Percentiles rank a stretch among this genome's conserved stretches.
These are phyloP conservation scores for Dimocarpus longan DNA, from an alignment of 345 rosid species.

Conservation along the genomic window DNA sequence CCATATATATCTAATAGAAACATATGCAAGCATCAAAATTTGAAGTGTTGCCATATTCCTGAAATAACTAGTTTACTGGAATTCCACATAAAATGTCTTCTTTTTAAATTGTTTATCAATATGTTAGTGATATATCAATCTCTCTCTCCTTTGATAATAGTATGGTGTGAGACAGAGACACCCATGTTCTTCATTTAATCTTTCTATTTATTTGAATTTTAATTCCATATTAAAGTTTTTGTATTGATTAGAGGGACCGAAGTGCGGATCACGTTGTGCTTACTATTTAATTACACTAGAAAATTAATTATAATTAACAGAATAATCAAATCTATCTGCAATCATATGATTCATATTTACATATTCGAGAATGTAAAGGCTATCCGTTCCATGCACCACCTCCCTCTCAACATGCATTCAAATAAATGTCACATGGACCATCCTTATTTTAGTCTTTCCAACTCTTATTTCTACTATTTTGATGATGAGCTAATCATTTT, in stretches of 20 bases:
- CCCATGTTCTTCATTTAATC: not conserved
- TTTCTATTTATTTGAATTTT: not conserved
- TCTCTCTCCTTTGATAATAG: too few relatives aligned
- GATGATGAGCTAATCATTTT: not conserved
- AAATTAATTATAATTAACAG: not conserved
- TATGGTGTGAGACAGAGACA: not conserved
- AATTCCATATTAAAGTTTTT: not conserved
- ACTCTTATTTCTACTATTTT: not conserved
- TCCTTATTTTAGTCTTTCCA: not conserved
- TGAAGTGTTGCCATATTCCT: not conserved
- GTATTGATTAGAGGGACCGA: not conserved
- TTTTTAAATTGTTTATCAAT: too few relatives aligned
- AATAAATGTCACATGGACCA: constrained; percentile 1
- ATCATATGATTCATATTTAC: not conserved
- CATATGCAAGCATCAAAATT: not conserved
- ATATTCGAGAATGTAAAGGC: not conserved
- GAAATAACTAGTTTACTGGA: too few relatives aligned
- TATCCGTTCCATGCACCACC: not conserved
- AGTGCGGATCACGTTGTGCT: constrained; percentile 28
- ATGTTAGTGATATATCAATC: too few relatives aligned
- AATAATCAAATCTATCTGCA: constrained; percentile 5
- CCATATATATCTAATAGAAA: not conserved
- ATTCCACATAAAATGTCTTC: too few relatives aligned
- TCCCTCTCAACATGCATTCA: not conserved
- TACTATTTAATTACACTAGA: not conserved